Evolutionary conservation across 345 rosid genomes (phyloP), one percentile per base, ranked within the genome.

Genomic region (Eucalyptus victrix): DNA sequence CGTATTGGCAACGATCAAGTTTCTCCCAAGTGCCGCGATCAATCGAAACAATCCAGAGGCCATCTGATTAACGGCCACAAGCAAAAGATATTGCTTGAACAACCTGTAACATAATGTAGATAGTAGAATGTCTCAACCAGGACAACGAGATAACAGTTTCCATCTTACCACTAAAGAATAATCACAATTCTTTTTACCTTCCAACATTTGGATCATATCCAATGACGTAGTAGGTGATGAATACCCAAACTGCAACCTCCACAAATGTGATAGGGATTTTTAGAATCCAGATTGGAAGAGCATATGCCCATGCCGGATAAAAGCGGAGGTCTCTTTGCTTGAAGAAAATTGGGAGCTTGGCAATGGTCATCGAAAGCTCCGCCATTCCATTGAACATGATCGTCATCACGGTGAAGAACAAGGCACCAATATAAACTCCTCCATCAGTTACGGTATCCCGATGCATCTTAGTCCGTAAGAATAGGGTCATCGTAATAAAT

Each of bases 261-360:
- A 91, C 32, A 53, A 93, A 76, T 15, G 94, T 69, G 49, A 94
- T 54, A 6, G 95, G 94, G 44, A 92, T 90, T 88, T 93, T 91
- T 32, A 94, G 90, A 86, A 94, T 91, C 95, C 95, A 94, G 17
- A 90, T 65, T 18, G 94, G 95, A 50, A 94, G 65, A 89, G 95
- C 88, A 81, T 89, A 94, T 13, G 92, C 91, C 95, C 94, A 93
- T 18, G 94, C 32, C 24, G 94, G 95, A 89, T 67, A 94, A 92
- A 94, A 94, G 26, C 81, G 87, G 53, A 93, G 91, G n/a, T 93
- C 94, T 86, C 94, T 92, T 91, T 94, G 94, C 89, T 94, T 94
- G 92, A 90, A 94, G 45, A 94, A 92, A 50, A 91, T 94, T 26
- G 93, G 94, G 88, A 94, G 94, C 90, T 92, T 94, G 15, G 87